Evolutionary conservation across 768 basidiomycete species (phyloP).

Genomic region (Pisolithus tinctorius): DNA sequence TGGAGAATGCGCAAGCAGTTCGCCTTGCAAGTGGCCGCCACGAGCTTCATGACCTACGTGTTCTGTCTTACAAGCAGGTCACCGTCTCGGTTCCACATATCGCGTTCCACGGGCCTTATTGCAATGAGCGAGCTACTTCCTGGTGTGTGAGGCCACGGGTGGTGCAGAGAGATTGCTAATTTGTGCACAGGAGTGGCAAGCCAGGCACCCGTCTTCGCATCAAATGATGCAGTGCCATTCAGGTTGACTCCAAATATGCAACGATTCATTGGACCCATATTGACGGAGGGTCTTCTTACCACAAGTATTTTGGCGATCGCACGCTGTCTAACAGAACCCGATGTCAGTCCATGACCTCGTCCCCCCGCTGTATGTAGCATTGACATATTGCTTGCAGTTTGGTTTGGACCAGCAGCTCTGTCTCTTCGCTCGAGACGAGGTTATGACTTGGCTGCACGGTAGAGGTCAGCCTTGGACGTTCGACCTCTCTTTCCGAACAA

Average conservation of each 20-base stretch:
- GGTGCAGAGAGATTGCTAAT: not conserved
- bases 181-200: slow-evolving; percentile 20
- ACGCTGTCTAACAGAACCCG: slow-evolving; percentile 83
- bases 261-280: slow-evolving; percentile 80
- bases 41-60: slow-evolving; percentile 88
- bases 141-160: slow-evolving; percentile 35
- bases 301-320: slow-evolving; percentile 88
- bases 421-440: slow-evolving; percentile 90
- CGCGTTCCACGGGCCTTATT: slow-evolving; percentile 82
- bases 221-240: slow-evolving; percentile 90
- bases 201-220: slow-evolving; percentile 58
- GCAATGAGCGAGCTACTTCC: slow-evolving; percentile 92
- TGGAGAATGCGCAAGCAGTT: slow-evolving; percentile 99
- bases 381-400: slow-evolving; percentile 42
- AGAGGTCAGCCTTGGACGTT: slow-evolving; percentile 50
- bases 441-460: slow-evolving; percentile 65
- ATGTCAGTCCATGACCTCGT: slow-evolving; percentile 42
- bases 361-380: not conserved
- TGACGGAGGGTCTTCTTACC: slow-evolving; percentile 84
- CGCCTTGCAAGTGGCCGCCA: slow-evolving; percentile 79
- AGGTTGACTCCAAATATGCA: slow-evolving; percentile 96
- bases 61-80: slow-evolving; percentile 78
- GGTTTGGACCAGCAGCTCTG: slow-evolving; percentile 90
- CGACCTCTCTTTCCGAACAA: slow-evolving; percentile 55
- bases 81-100: slow-evolving; percentile 82